These are phyloP conservation scores for Mucor saturninus DNA, from an alignment of 371 early-diverging fungal species.

Conservation along the genomic window DNA sequence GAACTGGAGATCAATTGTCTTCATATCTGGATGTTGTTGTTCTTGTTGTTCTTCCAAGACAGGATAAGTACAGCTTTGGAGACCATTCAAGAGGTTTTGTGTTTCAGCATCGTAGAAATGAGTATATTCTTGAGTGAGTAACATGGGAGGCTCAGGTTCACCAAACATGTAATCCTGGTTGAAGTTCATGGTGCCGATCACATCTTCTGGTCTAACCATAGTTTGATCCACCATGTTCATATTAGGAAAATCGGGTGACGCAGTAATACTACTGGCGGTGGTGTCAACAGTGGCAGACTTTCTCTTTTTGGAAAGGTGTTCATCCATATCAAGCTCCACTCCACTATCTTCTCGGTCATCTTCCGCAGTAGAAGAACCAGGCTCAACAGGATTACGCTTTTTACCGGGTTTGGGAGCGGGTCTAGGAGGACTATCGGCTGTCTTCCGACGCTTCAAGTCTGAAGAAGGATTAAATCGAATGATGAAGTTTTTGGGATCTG, in stretches of 20 bases:
- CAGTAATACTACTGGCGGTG: conserved; percentile 2
- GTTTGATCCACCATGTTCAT: conserved; percentile 5
- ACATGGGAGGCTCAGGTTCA: conserved; percentile 16
- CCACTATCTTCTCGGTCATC: conserved; percentile 16
- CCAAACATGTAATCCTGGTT: background rate
- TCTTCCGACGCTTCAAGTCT: conserved; percentile 5
- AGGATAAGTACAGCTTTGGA: conserved; percentile 10
- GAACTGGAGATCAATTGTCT: conserved; percentile 24
- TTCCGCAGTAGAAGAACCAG: conserved; percentile 18
- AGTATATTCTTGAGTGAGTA: conserved; percentile 22
- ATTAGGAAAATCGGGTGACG: conserved; percentile 9
- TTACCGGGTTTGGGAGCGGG: conserved; percentile 19
- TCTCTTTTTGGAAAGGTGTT: conserved; percentile 30
- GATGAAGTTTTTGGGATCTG: conserved; percentile 25
- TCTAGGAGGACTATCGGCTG: conserved; percentile 8
- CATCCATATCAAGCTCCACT: conserved; percentile 7
- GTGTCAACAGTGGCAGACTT: conserved; percentile 26
- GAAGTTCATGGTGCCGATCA: conserved; percentile 16
- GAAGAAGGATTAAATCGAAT: conserved; percentile 21
- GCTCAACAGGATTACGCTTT: conserved; percentile 16
- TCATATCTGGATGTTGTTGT: conserved; percentile 23
- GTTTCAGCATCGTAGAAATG: conserved; percentile 16
- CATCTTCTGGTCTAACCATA: conserved; percentile 17
- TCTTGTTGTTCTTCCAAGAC: conserved; percentile 14
- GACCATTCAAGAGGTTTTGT: conserved; percentile 22